Percentiles rank a stretch among this genome's conserved stretches.
Evolutionary conservation across 305 asterid species (phyloP).

Genomic region (Ajuga reptans): DNA sequence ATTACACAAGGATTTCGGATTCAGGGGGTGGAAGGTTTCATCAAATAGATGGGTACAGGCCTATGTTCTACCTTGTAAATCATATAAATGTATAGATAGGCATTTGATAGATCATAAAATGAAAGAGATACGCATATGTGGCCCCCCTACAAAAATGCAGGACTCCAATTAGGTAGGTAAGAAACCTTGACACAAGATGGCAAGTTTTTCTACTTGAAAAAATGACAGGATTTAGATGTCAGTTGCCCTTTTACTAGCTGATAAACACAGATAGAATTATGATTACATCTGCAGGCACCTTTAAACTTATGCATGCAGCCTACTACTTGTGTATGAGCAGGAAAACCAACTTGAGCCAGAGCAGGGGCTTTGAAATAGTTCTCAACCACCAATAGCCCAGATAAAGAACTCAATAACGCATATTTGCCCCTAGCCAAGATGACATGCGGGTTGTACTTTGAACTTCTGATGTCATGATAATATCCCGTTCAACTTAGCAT

Average conservation of each 20-base stretch:
- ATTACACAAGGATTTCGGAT: background rate
- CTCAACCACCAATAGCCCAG: slow-evolving; percentile 25
- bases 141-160: background rate
- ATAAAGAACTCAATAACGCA: background rate
- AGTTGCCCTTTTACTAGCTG: background rate
- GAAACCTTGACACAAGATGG: background rate
- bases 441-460: background rate
- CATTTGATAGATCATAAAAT: background rate
- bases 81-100: background rate
- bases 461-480: too few relatives aligned
- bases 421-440: background rate
- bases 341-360: background rate
- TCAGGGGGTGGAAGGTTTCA: background rate
- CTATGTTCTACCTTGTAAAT: too few relatives aligned
- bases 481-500: too few relatives aligned
- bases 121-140: background rate
- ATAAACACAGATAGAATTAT: background rate
- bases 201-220: background rate
- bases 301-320: background rate
- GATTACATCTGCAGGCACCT: background rate
- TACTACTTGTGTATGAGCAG: background rate
- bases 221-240: background rate
- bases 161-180: background rate
- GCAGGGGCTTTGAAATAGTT: background rate
- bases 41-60: background rate